Evolutionary conservation across 2,329 filamentous ascomycete genomes (phyloP).

Genomic region (Colletotrichum orchidophilum): DNA sequence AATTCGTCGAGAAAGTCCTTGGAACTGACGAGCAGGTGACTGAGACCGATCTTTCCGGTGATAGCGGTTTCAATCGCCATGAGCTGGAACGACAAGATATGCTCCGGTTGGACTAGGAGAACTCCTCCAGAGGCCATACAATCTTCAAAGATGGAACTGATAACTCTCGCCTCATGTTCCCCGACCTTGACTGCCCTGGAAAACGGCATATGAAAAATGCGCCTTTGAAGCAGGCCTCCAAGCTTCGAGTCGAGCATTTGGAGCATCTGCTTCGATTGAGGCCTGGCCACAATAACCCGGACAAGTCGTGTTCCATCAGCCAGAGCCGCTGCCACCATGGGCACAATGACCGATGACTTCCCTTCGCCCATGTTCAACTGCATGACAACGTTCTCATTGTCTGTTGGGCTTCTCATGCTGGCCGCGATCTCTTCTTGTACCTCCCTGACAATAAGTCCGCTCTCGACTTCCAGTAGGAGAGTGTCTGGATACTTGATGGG

Average conservation of each 20-base stretch:
- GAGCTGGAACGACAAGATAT: slow-evolving; percentile 70
- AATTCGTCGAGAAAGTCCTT: slow-evolving; percentile 55
- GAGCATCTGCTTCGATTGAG: slow-evolving; percentile 68
- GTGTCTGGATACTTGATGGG: slow-evolving; percentile 63
- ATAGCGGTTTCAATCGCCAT: slow-evolving; percentile 64
- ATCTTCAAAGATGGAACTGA: slow-evolving; percentile 51
- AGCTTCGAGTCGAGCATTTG: slow-evolving; percentile 64
- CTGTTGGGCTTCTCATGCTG: slow-evolving; percentile 59
- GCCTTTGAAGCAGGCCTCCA: slow-evolving; percentile 63
- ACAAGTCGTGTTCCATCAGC: slow-evolving; percentile 61
- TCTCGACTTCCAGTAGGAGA: slow-evolving; percentile 72
- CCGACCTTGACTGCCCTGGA: slow-evolving; percentile 57
- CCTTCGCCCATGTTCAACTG: slow-evolving; percentile 79
- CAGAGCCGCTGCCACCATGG: slow-evolving; percentile 65
- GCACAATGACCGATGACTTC: slow-evolving; percentile 75
- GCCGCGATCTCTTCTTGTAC: slow-evolving; percentile 67
- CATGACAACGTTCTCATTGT: slow-evolving; percentile 60
- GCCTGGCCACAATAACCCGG: slow-evolving; percentile 68
- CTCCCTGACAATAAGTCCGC: slow-evolving; percentile 66
- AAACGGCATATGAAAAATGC: slow-evolving; percentile 67
- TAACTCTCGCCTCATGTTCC: slow-evolving; percentile 39
- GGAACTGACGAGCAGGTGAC: slow-evolving; percentile 47
- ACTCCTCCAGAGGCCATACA: slow-evolving; percentile 64
- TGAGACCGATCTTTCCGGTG: slow-evolving; percentile 40
- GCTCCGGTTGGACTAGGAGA: slow-evolving; percentile 70